phyloP scores from a whole-genome alignment of 129 eudicot genomes.

The Mikania micrantha region DNA sequence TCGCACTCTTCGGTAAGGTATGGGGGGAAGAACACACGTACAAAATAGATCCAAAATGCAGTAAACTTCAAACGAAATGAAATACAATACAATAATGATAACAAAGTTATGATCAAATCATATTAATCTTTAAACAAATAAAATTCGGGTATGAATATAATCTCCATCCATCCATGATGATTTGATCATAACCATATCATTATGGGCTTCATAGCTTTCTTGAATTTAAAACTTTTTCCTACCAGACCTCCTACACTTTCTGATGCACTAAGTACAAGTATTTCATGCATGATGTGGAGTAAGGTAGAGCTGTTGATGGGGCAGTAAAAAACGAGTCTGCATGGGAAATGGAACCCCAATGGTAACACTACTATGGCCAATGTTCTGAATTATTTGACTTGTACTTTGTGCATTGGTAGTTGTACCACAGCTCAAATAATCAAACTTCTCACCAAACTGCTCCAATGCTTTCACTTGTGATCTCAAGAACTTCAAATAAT shows the following conservation, averaged over 20 bases:
- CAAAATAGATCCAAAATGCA: too few species aligned
- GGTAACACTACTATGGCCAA: conserved; percentile 14
- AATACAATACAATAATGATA: conserved; percentile 28
- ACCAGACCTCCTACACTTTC: conserved; percentile 5
- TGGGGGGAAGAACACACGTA: too few species aligned
- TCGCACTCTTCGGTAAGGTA: too few species aligned
- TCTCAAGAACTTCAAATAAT: conserved; percentile 75
- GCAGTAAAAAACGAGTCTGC: conserved; percentile 42
- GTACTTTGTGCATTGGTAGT: conserved; percentile 3
- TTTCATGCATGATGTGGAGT: conserved; percentile 19
- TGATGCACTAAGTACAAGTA: conserved; percentile 13
- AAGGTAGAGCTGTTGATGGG: conserved; percentile 32
- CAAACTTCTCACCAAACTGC: conserved; percentile 37
- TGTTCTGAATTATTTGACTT: conserved; percentile 6
- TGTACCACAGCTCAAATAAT: conserved; percentile 18
- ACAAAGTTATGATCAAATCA: conserved; percentile 26
- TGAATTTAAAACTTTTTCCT: background rate
- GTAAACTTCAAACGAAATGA: too few species aligned
- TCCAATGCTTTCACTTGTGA: conserved; percentile 83
- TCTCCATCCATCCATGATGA: conserved; percentile 20
- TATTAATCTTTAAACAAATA: conserved; percentile 19
- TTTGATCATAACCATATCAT: conserved; percentile 32
- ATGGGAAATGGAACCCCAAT: conserved; percentile 51
- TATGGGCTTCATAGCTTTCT: conserved; percentile 20
- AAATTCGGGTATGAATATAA: background rate